Percentiles rank a stretch among this genome's conserved stretches.
Conservation (phyloP, 352 stramenopile species). For the Pythium periplocum region DNA sequence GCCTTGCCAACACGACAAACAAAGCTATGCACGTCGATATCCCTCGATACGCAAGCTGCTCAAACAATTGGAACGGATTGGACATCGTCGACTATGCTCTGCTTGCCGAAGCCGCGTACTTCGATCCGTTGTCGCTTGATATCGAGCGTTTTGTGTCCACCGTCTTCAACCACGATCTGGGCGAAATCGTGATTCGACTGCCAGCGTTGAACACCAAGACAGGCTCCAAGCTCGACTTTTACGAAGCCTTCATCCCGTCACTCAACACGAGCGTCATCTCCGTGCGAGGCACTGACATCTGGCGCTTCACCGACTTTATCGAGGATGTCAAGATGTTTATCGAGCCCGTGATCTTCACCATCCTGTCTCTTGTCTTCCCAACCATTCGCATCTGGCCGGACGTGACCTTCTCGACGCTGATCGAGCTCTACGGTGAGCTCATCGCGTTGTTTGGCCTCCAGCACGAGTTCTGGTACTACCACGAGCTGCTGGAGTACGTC, state of each 20-base stretch:
- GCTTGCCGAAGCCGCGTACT: conserved; percentile 85
- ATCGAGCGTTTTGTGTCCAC: conserved; percentile 59
- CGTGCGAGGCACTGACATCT: conserved; percentile 86
- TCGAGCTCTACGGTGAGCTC: conserved; percentile 84
- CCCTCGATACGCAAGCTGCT: conserved; percentile 70
- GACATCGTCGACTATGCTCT: conserved; percentile 80
- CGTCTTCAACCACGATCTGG: conserved; percentile 47
- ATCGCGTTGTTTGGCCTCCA: conserved; percentile 85
- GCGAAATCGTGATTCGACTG: conserved; percentile 46
- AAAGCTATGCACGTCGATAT: conserved; percentile 34
- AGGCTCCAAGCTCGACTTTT: conserved; percentile 83
- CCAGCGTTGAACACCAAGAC: conserved; percentile 76
- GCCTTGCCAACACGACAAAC: conserved; percentile 39
- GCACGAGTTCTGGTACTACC: conserved; percentile 85
- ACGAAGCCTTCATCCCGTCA: conserved; percentile 66
- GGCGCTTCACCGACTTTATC: conserved; percentile 86
- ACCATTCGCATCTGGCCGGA: conserved; percentile 91
- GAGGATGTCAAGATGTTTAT: conserved; percentile 91
- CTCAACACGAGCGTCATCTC: conserved; percentile 85
- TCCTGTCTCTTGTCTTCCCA: conserved; percentile 86
- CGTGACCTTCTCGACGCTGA: conserved; percentile 82
- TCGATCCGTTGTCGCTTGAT: conserved; percentile 80
- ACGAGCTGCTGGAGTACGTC: conserved; percentile 81
- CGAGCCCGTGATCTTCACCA: conserved; percentile 86
- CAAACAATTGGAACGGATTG: conserved; percentile 68